Evolutionary conservation across 768 basidiomycete species (phyloP), one percentile per base, ranked within the genome.

Genomic region (Pleurotus citrinopileatus): DNA sequence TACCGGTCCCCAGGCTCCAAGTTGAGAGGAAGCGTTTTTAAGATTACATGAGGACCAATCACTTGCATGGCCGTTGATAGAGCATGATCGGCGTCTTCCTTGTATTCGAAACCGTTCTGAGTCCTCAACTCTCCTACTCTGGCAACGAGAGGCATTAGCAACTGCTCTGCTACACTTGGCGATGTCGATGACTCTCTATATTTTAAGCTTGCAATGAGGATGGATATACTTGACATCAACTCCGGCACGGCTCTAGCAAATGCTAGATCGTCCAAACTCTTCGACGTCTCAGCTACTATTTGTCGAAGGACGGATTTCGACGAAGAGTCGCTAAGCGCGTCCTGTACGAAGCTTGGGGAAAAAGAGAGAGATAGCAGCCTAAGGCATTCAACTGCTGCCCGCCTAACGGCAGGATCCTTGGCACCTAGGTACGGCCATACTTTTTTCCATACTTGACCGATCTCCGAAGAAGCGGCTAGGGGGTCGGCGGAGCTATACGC

Each of bases 21-120:
- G 60, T 96, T 95, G 46, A 98, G 72, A 8, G 97, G 97, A 37
- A 98, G 73, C 19, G 76, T 72, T 19, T 74, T 69, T 28, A 99
- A 73, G 3, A 98, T 65, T 1, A 84, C 84, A 55, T 88, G 83
- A 4, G 96, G 94, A 3, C 97, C 97, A 42, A 97, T 71, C 3
- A 91, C 78, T 55, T 84, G 82, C 81, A 97, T 89, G 0, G 94
- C 91, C 22, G 82, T 80, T 1, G 87, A 83, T 29, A 98, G 72
- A 0, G 87, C 84, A 8, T 72, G 73, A 65, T 99, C 96, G 12
- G 86, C 93, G 17, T 81, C 83, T 64, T 95, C 94, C 67, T 92
- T 94, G 70, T 89, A 81, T 67, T 97, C 94, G 62, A 98, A 99
- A 1, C 78, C 83, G 68, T 89, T 92, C 61, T 87, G 78, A 22